Conservation (phyloP, 2,329 filamentous ascomycete species). For the Cladophialophora exuberans region DNA sequence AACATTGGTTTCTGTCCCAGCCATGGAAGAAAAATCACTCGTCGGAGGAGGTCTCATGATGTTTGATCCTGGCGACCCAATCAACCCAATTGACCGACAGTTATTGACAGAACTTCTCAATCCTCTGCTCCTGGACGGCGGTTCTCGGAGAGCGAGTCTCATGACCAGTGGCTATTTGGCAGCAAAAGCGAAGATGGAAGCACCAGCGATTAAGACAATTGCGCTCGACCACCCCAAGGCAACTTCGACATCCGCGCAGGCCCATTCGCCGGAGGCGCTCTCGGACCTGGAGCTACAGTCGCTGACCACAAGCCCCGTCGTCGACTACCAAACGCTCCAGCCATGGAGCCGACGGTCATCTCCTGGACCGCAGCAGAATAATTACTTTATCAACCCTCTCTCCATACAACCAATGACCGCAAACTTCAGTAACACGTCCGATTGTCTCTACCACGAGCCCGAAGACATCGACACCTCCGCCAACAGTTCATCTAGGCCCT, state of each 20-base stretch:
- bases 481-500: too few species aligned
- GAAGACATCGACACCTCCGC: too few species aligned
- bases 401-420: too few species aligned
- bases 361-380: constrained; percentile 1
- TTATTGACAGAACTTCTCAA: not conserved
- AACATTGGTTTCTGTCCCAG: not conserved
- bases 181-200: constrained; percentile 18
- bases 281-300: too few species aligned
- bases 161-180: constrained; percentile 25
- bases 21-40: not conserved
- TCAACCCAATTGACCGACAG: not conserved
- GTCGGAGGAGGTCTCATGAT: not conserved
- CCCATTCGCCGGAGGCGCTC: too few species aligned
- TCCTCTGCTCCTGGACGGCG: not conserved
- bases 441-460: too few species aligned
- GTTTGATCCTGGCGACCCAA: not conserved
- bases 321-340: not conserved
- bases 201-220: not conserved
- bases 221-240: too few species aligned
- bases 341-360: constrained; percentile 18
- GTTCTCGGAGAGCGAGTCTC: not conserved
- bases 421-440: too few species aligned
- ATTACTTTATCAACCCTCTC: too few species aligned
- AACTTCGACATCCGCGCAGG: too few species aligned
- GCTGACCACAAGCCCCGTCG: too few species aligned